Percentiles rank a stretch among this genome's conserved stretches.
Conservation (phyloP, 192 early-diverging fungal species). For the Linnemannia exigua region DNA sequence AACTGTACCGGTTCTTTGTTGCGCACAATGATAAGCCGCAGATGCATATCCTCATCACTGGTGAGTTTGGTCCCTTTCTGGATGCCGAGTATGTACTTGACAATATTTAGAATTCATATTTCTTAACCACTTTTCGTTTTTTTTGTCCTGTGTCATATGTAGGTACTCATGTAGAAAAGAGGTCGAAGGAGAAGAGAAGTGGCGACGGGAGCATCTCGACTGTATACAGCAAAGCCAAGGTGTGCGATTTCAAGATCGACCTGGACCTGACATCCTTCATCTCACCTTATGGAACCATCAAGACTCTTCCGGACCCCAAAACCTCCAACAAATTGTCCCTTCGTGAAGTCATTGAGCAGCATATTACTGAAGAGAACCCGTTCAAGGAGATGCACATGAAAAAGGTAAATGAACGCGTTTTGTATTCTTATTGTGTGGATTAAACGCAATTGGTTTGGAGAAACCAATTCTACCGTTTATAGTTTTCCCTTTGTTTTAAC, state of each 20-base stretch:
- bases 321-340: conserved; percentile 25
- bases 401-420: no score
- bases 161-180: conserved; percentile 53
- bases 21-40: conserved; percentile 56
- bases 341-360: conserved; percentile 48
- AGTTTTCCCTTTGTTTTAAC: no score
- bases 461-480: no score
- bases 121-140: not conserved
- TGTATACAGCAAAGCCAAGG: conserved; percentile 23
- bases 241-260: conserved; percentile 55
- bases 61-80: conserved; percentile 15
- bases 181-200: not conserved
- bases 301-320: conserved; percentile 26
- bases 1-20: conserved; percentile 56
- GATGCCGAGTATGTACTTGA: not conserved
- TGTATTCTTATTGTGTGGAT: no score
- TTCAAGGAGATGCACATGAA: conserved; percentile 59
- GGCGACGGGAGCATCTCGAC: conserved; percentile 14
- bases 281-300: conserved; percentile 32
- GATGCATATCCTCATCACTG: conserved; percentile 56
- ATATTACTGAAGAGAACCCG: conserved; percentile 48
- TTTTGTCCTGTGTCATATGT: not conserved
- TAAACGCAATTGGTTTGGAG: no score
- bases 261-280: conserved; percentile 54
- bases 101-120: not conserved